Conservation (phyloP, 495 filamentous ascomycete species). For the Cairneyella variabilis region DNA sequence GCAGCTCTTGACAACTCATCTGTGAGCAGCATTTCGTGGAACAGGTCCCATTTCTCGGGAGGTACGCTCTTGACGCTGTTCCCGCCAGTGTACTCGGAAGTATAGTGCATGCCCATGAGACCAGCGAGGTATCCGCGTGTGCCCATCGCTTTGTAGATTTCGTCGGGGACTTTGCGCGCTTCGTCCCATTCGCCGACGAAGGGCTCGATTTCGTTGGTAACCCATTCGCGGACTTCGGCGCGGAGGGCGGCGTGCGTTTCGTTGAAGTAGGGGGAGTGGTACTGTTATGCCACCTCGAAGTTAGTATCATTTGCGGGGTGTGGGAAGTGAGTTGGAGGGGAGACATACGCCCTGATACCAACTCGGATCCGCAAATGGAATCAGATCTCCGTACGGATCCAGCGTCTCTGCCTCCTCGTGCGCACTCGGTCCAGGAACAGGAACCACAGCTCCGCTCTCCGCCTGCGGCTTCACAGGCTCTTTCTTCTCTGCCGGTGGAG, state of each 20-base stretch:
- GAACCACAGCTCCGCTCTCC: conserved; percentile 45
- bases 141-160: conserved; percentile 94
- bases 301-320: no score
- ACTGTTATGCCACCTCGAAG: no score
- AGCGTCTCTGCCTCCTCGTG: conserved; percentile 61
- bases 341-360: conserved; percentile 93
- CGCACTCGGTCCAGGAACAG: conserved; percentile 45
- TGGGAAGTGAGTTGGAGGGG: conserved; percentile 2
- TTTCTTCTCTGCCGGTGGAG: conserved; percentile 43
- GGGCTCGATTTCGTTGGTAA: conserved; percentile 85
- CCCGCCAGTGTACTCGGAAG: conserved; percentile 64
- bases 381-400: conserved; percentile 79
- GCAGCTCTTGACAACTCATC: conserved; percentile 88
- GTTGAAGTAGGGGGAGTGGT: conserved; percentile 95
- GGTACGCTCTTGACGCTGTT: conserved; percentile 71
- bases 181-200: conserved; percentile 96
- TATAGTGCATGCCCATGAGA: conserved; percentile 78
- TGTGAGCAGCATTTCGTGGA: conserved; percentile 93
- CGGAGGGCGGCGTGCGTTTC: conserved; percentile 87
- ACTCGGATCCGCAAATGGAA: conserved; percentile 87
- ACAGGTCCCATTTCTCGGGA: conserved; percentile 91
- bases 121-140: conserved; percentile 89
- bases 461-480: conserved; percentile 44
- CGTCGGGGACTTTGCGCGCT: conserved; percentile 66
- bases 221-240: conserved; percentile 86